A percentile compares a stretch with the other conserved stretches of the same genome.
Conservation (phyloP, 2,329 filamentous ascomycete genomes). For the Ascochyta rabiei region DNA sequence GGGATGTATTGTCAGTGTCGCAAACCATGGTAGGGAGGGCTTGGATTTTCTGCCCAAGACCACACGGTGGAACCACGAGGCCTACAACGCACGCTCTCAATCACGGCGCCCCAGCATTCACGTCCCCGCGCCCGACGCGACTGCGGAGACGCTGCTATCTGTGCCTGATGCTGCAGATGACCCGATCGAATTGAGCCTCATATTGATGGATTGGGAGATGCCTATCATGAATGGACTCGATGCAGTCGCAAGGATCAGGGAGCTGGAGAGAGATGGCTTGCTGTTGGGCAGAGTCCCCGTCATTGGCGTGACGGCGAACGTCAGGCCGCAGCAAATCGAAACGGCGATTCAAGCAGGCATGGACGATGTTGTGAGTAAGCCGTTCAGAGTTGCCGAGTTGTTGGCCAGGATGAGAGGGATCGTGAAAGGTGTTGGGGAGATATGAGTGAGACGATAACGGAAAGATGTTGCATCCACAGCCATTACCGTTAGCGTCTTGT, state of each 20-base stretch:
- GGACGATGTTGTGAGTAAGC: constrained; percentile 73
- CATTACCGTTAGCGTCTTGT: not conserved
- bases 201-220: constrained; percentile 47
- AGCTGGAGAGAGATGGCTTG: constrained; percentile 28
- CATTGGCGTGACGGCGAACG: constrained; percentile 46
- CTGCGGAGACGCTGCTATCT: constrained; percentile 4
- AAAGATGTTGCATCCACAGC: not conserved
- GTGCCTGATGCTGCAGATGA: not conserved
- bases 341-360: constrained; percentile 40
- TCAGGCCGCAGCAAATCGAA: constrained; percentile 38
- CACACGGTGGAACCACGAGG: constrained; percentile 26
- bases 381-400: constrained; percentile 58
- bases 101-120: constrained; percentile 57
- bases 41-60: constrained; percentile 43
- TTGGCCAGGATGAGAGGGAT: constrained; percentile 28
- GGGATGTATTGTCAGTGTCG: constrained; percentile 47
- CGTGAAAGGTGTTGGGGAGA: constrained; percentile 11
- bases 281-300: constrained; percentile 34
- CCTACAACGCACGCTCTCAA: not conserved
- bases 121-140: constrained; percentile 3
- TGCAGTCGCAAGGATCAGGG: constrained; percentile 35
- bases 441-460: not conserved
- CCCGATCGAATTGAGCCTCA: constrained; percentile 24
- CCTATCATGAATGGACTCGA: constrained; percentile 42
- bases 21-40: constrained; percentile 48